Evolutionary conservation across 805 yeast genomes (phyloP), one percentile per base, ranked within the genome.

Genomic region (Pichia pseudocactophila): DNA sequence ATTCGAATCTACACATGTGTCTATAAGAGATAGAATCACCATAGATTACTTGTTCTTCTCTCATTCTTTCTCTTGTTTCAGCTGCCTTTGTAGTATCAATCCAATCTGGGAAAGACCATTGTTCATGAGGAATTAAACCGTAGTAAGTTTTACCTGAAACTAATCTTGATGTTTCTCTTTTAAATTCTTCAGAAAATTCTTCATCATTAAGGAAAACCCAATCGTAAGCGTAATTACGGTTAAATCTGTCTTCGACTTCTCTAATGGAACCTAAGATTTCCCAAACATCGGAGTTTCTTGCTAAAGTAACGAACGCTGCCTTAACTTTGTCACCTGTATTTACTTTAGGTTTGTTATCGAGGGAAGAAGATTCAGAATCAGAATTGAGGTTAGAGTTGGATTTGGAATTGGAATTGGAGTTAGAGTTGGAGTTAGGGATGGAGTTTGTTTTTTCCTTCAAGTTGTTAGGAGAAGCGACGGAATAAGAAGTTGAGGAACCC

Each of bases 201-300:
- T 80, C 87, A 59, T 90, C 96, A 62, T 90, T 90, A 54, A 90
- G 70, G 62, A 90, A 92, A 22, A 88, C 92, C 97, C 97, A 90
- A 53, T 94, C 97, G 58, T 90, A 90, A 49, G 83, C 72, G 65
- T 66, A 89, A 37, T 83, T 72, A 15, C 65, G 59, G 68, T 90
- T 90, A 71, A 92, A 90, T 49, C 96, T 71, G 61, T 88, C 97
- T 64, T 90, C 97, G 42, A 89, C 74, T 37, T 80, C 74, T 60
- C 85, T 71, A 46, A 85, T 82, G 7, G 94, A 78, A 27, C 68
- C 73, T 36, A 76, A 64, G 40, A 85, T 63, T 20, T 71, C 71
- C 64, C 74, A 69, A 43, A 85, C 60, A 57, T 85, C 95, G n/a
- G 66, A 53, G 60, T 84, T 83, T 65, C 94, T 71, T 11, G 89